Base-by-base conservation (phyloP, 495 filamentous ascomycete species). In the Elasticomyces elasticus region DNA sequence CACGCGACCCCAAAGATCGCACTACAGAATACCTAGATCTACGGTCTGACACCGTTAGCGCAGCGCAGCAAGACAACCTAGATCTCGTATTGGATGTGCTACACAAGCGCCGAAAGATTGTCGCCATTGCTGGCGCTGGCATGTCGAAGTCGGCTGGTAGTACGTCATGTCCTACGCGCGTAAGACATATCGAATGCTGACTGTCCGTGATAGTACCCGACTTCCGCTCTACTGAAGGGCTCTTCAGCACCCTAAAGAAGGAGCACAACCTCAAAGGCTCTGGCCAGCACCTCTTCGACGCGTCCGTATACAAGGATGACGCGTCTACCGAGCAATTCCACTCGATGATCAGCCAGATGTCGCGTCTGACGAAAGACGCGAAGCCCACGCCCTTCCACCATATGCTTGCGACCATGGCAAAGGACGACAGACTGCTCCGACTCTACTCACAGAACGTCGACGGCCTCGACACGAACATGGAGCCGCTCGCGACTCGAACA, bases 361-460 rank as follows among this genome's bases (percentile, higher is more conserved):
- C 89, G 27, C 72, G 83, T 38, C 72, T 87, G 66, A 86, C 83
- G 12, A 76, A 79, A 56, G 76, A 79, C 42, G 88, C 89, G 30
- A 70, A 83, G 49, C 89, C 92, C 13, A 97, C 92, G 24, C 74
- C 80, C 13, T 98, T 98, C 65, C 92, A 98, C 73, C 84, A 95
- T 66, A 79, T 98, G 72, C 77, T 98, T 26, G 92, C 94, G 35
- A 89, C 85, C 4, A 72, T 98, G 12, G 86, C 90, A n/a, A 76
- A 84, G 31, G 87, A 96, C 67, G 87, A 83, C 40, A 86, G 92
- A 2, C 73, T 98, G n/a, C 74, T 95, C 60, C 87, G 92, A 20
- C 75, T 98, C 9, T 98, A 98, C 67, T 88, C 84, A 10, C 92
- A 98, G 61, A 98, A 98, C 58, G 90, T 98, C 19, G 92, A 98